Evolutionary conservation across 306 rosid species (phyloP).

Genomic region (Malus sieversii): DNA sequence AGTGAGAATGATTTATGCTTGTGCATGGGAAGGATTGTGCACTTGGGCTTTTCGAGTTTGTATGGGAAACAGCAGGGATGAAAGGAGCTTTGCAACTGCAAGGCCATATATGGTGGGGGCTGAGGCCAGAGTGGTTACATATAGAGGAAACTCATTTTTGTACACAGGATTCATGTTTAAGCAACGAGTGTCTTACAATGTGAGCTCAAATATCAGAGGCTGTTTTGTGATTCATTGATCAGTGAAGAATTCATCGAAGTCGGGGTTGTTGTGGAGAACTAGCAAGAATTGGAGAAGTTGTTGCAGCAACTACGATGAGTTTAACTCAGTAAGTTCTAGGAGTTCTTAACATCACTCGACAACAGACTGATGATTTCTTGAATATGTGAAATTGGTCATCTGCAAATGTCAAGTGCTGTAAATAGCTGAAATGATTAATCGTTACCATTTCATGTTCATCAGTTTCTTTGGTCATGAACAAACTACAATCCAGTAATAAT

Average conservation of each 20-base stretch:
- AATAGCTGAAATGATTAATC: background rate
- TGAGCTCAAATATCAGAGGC: background rate
- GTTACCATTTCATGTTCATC: background rate
- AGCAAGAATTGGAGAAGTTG: background rate
- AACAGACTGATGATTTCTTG: background rate
- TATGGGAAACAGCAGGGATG: conserved; percentile 77
- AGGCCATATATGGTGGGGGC: conserved; percentile 85
- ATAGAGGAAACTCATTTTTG: conserved; percentile 52
- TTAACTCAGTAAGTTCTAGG: background rate
- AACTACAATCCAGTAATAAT: background rate
- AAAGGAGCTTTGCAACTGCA: conserved; percentile 59
- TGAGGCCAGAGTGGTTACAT: conserved; percentile 42
- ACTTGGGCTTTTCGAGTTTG: conserved; percentile 67
- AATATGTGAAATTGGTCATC: background rate
- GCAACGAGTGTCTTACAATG: background rate
- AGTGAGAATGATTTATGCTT: conserved; percentile 34
- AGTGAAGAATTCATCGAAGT: background rate
- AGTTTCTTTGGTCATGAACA: background rate
- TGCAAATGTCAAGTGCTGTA: background rate
- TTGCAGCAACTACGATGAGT: background rate
- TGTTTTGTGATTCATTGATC: background rate
- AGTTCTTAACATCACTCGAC: background rate
- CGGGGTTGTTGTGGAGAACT: background rate
- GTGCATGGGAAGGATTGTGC: conserved; percentile 76
- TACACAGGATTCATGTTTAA: conserved; percentile 56